Conservation (phyloP, 2,329 filamentous ascomycete genomes). For the Fonsecaea multimorphosa region DNA sequence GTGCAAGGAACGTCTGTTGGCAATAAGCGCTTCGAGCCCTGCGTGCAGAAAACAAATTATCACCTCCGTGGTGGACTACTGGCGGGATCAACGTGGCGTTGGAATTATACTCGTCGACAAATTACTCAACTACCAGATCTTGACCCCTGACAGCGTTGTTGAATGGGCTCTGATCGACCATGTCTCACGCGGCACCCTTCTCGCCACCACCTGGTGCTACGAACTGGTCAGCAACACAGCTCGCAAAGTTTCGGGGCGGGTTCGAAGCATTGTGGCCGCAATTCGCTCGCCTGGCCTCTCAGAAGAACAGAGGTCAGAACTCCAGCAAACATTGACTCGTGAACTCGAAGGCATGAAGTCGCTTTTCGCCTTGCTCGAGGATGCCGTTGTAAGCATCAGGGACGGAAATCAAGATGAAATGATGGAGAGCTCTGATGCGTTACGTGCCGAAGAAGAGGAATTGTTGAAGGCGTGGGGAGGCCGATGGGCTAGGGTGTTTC, state of each 20-base stretch:
- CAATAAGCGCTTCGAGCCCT: conserved; percentile 76
- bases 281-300: conserved; percentile 63
- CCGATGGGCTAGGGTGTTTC: conserved; percentile 85
- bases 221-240: conserved; percentile 91
- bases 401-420: conserved; percentile 74
- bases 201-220: conserved; percentile 79
- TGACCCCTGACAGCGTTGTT: conserved; percentile 82
- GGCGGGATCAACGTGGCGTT: conserved; percentile 88
- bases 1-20: conserved; percentile 84
- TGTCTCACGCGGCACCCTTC: conserved; percentile 67
- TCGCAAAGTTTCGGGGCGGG: conserved; percentile 84
- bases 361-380: conserved; percentile 81
- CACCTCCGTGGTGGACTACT: conserved; percentile 87
- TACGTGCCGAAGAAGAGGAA: conserved; percentile 58
- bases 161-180: conserved; percentile 83
- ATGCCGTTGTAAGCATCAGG: conserved; percentile 75
- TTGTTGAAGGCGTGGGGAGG: conserved; percentile 78
- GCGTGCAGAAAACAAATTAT: conserved; percentile 86
- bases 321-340: conserved; percentile 70
- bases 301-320: conserved; percentile 60
- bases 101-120: conserved; percentile 95
- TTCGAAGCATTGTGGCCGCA: conserved; percentile 76
- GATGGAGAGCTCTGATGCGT: conserved; percentile 68
- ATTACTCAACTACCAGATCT: conserved; percentile 93
- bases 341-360: conserved; percentile 78